Percentiles rank a stretch among this genome's conserved stretches.
These are phyloP conservation scores for Keithomyces neogunnii DNA, from an alignment of 2,329 filamentous ascomycete species.

Conservation along the genomic window DNA sequence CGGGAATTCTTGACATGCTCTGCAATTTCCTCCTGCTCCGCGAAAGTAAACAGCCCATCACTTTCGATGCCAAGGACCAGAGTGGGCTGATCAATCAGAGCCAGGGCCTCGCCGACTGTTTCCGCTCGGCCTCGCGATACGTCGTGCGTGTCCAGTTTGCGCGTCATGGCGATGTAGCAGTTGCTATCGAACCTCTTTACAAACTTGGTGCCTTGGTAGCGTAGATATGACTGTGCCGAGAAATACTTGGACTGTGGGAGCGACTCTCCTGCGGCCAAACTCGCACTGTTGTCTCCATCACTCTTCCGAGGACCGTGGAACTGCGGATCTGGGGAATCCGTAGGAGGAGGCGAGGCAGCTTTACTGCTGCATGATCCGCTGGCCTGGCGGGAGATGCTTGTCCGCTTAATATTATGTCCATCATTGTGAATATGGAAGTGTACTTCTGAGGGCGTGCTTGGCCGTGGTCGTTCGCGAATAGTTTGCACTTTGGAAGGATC, in stretches of 20 bases:
- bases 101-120: constrained; percentile 65
- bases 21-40: constrained; percentile 89
- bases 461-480: constrained; percentile 60
- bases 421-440: constrained; percentile 81
- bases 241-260: constrained; percentile 74
- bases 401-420: constrained; percentile 58
- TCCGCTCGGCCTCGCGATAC: constrained; percentile 69
- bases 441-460: constrained; percentile 56
- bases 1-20: constrained; percentile 68
- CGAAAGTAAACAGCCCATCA: constrained; percentile 93
- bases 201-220: constrained; percentile 95
- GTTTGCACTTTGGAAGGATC: constrained; percentile 77
- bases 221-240: constrained; percentile 92
- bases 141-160: constrained; percentile 96
- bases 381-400: constrained; percentile 37
- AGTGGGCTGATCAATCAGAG: constrained; percentile 77
- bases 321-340: constrained; percentile 46
- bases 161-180: constrained; percentile 97
- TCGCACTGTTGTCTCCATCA: constrained; percentile 30
- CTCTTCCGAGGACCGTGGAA: constrained; percentile 50
- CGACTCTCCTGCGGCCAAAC: constrained; percentile 41
- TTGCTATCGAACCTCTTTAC: constrained; percentile 96
- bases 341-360: constrained; percentile 15
- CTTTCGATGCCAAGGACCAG: constrained; percentile 91
- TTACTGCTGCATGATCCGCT: constrained; percentile 25